Base-by-base conservation (phyloP, 352 stramenopile genomes). In the Saprolegnia parasitica region DNA sequence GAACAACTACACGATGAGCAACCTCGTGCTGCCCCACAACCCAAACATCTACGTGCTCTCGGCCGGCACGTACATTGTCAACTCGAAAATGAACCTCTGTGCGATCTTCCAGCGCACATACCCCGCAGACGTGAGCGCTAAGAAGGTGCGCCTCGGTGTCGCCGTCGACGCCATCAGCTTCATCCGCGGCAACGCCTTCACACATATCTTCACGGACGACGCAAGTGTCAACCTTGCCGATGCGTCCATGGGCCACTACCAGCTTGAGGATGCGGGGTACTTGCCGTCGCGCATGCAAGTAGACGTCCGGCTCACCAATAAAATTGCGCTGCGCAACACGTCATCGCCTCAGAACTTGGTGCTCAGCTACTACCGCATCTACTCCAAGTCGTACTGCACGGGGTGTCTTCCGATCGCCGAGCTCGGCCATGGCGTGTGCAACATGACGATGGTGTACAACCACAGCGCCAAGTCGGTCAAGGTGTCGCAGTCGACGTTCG, bases 381-480 rank as follows among this genome's bases (percentile, higher is more conserved):
- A 45, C n/a, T 10, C 40, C 15, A 67, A 67, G 29, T 29, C 6
- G 9, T 67, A 45, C 24, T 67, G 58, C 58, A 67, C 58, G 11
- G 58, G 58, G 15, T 67, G 58, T 16, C 6, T 20, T 3, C 58
- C 58, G 5, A 39, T 56, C 10, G 45, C 45, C 13, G 58, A 67
- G 29, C n/a, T 67, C 6, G 58, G 58, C 11, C 24, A 21, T 24
- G 58, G 58, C 20, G 20, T n/a, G 23, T 70, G 63, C 54, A 62
- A 61, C 40, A 9, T 70, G 0, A 61, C 63, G 0, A 26, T 61
- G 18, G 24, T 37, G 32, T 70, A 60, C 13, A 49, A 61, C 26
- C 24, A 58, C 16, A 58, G 52, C 32, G 32, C 52, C 52, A 58
- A 58, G 32, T 8, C 15, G 21, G 46, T 52, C 46, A 52, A 52